Evolutionary conservation across 345 rosid genomes (phyloP).

Genomic region (Bruguiera parviflora): DNA sequence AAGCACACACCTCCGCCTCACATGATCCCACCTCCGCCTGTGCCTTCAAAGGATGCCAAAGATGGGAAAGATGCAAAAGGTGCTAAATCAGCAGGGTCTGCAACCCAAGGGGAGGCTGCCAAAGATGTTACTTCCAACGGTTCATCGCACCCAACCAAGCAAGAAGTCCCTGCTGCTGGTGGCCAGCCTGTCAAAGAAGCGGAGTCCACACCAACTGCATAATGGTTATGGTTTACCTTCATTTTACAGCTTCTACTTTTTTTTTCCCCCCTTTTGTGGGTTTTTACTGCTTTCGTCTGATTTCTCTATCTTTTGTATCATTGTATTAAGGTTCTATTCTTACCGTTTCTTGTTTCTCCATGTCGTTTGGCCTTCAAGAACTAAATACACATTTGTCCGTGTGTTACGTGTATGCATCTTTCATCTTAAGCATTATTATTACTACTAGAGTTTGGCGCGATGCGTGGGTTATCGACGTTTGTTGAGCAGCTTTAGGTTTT

Average conservation of each 20-base stretch:
- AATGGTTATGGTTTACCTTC: constrained; percentile 6
- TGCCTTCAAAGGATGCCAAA: constrained; percentile 32
- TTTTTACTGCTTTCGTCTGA: constrained; percentile 5
- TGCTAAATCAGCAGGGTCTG: constrained; percentile 12
- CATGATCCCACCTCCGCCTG: constrained; percentile 36
- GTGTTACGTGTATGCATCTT: no score
- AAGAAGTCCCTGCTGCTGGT: constrained; percentile 24
- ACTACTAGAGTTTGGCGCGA: no score
- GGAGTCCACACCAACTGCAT: constrained; percentile 34
- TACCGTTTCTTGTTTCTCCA: not conserved
- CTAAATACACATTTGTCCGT: not conserved
- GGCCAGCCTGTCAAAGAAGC: constrained; percentile 33
- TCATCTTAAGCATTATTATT: no score
- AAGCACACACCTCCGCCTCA: constrained; percentile 38
- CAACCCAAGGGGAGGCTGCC: constrained; percentile 23
- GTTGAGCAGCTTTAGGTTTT: no score
- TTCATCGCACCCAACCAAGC: constrained; percentile 20
- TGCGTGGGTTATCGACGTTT: no score
- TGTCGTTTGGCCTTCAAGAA: not conserved
- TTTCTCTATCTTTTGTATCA: not conserved
- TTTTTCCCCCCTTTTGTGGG: constrained; percentile 13
- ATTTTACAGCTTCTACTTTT: constrained; percentile 6
- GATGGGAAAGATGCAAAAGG: constrained; percentile 34
- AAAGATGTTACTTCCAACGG: constrained; percentile 30
- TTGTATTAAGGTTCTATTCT: not conserved